These are phyloP conservation scores for Leishmania tropica DNA, from an alignment of 208 protist species.

Conservation along the genomic window DNA sequence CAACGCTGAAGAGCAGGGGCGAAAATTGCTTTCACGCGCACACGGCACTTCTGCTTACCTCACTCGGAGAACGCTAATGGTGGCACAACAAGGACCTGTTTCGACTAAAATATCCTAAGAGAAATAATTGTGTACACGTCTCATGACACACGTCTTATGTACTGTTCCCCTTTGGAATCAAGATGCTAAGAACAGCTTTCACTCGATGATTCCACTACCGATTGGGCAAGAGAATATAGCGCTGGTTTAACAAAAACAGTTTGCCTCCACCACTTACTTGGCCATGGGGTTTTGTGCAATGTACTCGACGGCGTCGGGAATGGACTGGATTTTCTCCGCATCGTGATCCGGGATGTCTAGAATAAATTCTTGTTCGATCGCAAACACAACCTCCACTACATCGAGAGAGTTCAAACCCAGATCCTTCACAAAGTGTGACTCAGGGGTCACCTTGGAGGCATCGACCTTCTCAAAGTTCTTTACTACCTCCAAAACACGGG, in stretches of 20 bases:
- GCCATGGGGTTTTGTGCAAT: conserved; percentile 95
- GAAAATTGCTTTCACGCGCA: neutral
- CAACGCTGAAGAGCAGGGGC: neutral
- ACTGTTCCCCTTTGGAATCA: conserved; percentile 2
- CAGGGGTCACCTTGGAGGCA: conserved; percentile 89
- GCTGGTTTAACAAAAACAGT: neutral
- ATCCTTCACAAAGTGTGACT: conserved; percentile 96
- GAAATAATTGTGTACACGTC: conserved; percentile 1
- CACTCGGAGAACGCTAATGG: neutral
- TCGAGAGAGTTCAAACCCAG: conserved; percentile 96
- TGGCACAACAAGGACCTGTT: neutral
- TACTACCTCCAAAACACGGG: conserved; percentile 94
- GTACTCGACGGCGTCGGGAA: conserved; percentile 94
- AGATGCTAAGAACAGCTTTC: neutral
- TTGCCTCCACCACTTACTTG: conserved; percentile 70
- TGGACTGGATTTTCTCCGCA: conserved; percentile 95
- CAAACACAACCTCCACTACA: conserved; percentile 95
- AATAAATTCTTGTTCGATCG: conserved; percentile 96
- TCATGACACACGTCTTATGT: conserved; percentile 7
- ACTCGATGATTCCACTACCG: neutral
- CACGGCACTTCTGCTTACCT: neutral
- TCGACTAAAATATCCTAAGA: conserved; percentile 26
- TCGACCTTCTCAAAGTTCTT: conserved; percentile 97
- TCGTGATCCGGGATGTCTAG: conserved; percentile 97
- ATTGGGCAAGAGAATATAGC: neutral